Base-by-base conservation (phyloP, 306 rosid species). In the Prunus armeniaca region DNA sequence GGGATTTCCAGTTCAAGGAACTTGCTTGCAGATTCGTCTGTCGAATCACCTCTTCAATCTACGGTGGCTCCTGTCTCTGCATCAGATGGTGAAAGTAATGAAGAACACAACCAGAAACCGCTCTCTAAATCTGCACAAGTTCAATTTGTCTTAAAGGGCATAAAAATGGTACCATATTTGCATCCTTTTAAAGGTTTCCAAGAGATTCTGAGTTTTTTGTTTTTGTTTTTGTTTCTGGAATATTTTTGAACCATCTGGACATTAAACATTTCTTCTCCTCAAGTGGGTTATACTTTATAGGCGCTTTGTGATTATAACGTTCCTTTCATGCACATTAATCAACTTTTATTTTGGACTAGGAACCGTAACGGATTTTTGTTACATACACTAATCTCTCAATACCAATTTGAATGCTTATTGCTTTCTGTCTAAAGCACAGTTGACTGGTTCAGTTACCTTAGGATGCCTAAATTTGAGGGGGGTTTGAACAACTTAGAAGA, bases 131-230 rank as follows among this genome's bases (percentile, higher is more conserved):
- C 72, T 66, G 85, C 90, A 22, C 85, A 80, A 76, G 96, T 91
- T 82, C 96, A 85, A 80, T 97, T 96, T 54, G 28, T 90, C 46
- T 77, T 94, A 67, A 91, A 91, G 84, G 78, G 84, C 77, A 92
- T 91, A 74, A 87, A 89, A 76, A 94, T 89, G 97, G 98, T 94
- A 81, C 34, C 28, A 61, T 69, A 27, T 57, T 43, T 52, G 28
- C 74, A 67, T 71, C 27, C 80, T 27, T 69, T 17, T 67, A 70
- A 25, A 4, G 20, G 9, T 52, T 9, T 50, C 5, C 3, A 17
- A n/a, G 12, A 34, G 38, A 34, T 65, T 25, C 56, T 52, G 50
- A 30, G 7, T 6, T 4, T 11, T 2, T 24, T 10, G 24, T 57
- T 58, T 57, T 14, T 57, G 25, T 25, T n/a, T 56, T 15, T 6